Conservation (phyloP, 352 stramenopile genomes). For the Discostella stelligera region DNA sequence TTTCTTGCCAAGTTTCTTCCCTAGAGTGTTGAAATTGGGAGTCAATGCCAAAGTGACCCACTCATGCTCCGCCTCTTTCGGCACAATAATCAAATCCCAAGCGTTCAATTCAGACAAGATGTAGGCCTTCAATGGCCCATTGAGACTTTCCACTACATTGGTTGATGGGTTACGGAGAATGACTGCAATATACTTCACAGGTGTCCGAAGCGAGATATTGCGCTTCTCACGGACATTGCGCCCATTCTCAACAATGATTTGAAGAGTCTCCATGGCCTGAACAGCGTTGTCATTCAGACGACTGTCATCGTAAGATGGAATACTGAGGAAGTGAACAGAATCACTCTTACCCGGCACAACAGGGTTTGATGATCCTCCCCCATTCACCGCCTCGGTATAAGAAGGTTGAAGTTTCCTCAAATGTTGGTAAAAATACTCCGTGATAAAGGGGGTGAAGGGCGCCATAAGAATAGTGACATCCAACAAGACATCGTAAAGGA, state of each 20-base stretch:
- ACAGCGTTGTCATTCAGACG: conserved; percentile 92
- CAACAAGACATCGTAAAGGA: conserved; percentile 98
- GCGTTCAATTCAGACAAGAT: conserved; percentile 97
- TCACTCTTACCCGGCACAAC: conserved; percentile 88
- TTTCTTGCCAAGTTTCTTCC: conserved; percentile 95
- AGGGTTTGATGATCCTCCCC: conserved; percentile 86
- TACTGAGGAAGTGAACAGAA: conserved; percentile 94
- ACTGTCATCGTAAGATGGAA: conserved; percentile 90
- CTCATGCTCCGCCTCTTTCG: conserved; percentile 88
- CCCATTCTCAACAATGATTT: conserved; percentile 95
- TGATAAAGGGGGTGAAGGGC: conserved; percentile 99
- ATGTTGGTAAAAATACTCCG: conserved; percentile 99
- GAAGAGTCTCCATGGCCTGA: conserved; percentile 91
- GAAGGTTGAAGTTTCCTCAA: conserved; percentile 94
- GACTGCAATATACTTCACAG: conserved; percentile 94
- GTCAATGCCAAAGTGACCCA: conserved; percentile 80
- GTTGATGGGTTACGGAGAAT: conserved; percentile 86
- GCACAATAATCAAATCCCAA: conserved; percentile 93
- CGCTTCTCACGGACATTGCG: conserved; percentile 94
- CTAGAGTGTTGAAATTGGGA: conserved; percentile 85
- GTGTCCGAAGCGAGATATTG: conserved; percentile 96
- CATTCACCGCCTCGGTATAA: conserved; percentile 70
- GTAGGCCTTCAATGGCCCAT: conserved; percentile 85
- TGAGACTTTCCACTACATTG: conserved; percentile 82
- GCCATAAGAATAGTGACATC: conserved; percentile 93